Conservation (phyloP, 2,329 filamentous ascomycete species). For the Colletotrichum musicola region DNA sequence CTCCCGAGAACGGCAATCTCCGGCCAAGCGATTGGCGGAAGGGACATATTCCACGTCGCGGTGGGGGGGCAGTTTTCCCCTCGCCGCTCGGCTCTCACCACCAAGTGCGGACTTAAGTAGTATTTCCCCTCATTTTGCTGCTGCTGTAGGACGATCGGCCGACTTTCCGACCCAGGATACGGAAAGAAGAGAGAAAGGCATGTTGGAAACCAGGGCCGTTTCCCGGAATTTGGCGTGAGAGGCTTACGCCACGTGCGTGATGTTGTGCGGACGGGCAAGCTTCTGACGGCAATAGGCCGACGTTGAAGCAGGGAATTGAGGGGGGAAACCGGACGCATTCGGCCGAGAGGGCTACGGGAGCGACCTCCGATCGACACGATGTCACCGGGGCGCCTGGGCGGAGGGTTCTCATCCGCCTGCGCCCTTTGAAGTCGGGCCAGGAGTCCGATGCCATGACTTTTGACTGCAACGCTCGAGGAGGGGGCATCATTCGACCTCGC, state of each 20-base stretch:
- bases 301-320: background rate
- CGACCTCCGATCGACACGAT: conserved; percentile 17
- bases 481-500: too few relatives aligned
- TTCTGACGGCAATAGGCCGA: background rate
- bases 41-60: background rate
- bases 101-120: background rate
- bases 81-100: background rate
- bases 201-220: conserved; percentile 12
- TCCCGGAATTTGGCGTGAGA: background rate
- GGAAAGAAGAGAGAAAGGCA: too few relatives aligned
- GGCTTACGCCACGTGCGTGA: conserved; percentile 1
- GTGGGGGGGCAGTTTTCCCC: background rate
- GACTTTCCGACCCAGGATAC: background rate
- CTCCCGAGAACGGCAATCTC: conserved; percentile 17
- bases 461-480: background rate
- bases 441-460: background rate
- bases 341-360: background rate
- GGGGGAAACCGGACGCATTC: background rate
- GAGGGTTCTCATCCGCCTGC: conserved; percentile 24
- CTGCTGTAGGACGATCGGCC: background rate
- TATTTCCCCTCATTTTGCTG: too few relatives aligned
- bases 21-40: conserved; percentile 30
- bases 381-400: background rate
- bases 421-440: background rate
- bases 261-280: background rate